Percentiles rank a stretch among this genome's conserved stretches.
phyloP scores from a whole-genome alignment of 1,139 yeast species.

The Trichomonascaceae sp. region DNA sequence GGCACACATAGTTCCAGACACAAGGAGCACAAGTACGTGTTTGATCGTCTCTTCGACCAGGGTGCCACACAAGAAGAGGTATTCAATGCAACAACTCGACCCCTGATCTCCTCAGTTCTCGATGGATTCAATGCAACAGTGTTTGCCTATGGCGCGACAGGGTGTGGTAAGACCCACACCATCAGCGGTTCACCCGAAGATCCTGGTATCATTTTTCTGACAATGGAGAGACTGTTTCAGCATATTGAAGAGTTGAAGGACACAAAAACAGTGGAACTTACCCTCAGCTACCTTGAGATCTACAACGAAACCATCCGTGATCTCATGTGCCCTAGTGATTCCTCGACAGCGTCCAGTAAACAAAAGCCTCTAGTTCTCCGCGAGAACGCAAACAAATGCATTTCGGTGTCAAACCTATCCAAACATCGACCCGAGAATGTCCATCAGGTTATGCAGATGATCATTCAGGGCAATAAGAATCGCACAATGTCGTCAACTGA shows the following conservation, averaged over 20 bases:
- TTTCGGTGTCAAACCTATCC: conserved; percentile 63
- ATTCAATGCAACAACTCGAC: conserved; percentile 51
- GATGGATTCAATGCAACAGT: conserved; percentile 87
- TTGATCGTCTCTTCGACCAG: conserved; percentile 66
- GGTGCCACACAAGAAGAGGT: conserved; percentile 53
- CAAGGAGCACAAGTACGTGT: conserved; percentile 68
- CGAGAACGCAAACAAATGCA: conserved; percentile 57
- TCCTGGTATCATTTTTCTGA: conserved; percentile 72
- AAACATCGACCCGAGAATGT: conserved; percentile 48
- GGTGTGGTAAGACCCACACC: conserved; percentile 96
- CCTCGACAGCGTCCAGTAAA: conserved; percentile 2
- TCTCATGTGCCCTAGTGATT: conserved; percentile 39
- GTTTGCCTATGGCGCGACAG: conserved; percentile 96
- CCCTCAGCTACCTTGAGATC: conserved; percentile 69
- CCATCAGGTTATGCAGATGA: conserved; percentile 71
- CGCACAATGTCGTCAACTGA: conserved; percentile 81
- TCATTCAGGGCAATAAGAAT: conserved; percentile 56
- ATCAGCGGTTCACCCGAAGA: conserved; percentile 60
- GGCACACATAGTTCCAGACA: conserved; percentile 33
- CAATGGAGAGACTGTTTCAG: conserved; percentile 63
- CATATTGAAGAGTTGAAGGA: conserved; percentile 44
- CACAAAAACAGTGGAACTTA: conserved; percentile 44
- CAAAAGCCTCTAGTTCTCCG: conserved; percentile 42
- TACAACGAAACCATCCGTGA: conserved; percentile 85
- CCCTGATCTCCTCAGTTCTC: conserved; percentile 58